Evolutionary conservation across 768 basidiomycete species (phyloP).

Genomic region (Sporobolomyces pararoseus): DNA sequence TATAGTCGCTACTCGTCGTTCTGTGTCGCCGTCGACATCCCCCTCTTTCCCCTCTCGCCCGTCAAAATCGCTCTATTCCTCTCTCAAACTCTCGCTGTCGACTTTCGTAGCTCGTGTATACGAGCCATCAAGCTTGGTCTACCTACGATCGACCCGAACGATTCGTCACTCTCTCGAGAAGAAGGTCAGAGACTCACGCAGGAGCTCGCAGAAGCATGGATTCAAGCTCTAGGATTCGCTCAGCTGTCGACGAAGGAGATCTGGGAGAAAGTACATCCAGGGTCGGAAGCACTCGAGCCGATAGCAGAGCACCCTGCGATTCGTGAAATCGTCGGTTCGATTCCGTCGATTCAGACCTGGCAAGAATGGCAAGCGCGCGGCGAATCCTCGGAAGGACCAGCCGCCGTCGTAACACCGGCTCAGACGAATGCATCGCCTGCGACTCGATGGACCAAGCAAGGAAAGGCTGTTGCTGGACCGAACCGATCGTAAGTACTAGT

Average conservation of each 20-base stretch:
- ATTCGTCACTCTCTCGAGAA: background rate
- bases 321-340: background rate
- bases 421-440: background rate
- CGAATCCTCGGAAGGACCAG: background rate
- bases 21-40: constrained; percentile 16
- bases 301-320: background rate
- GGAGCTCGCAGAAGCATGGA: constrained; percentile 24
- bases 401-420: background rate
- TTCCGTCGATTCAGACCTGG: background rate
- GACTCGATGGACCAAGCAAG: constrained; percentile 24
- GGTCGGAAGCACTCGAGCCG: background rate
- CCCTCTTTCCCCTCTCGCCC: constrained; percentile 20
- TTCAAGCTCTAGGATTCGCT: constrained; percentile 29
- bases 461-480: constrained; percentile 15
- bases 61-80: constrained; percentile 28
- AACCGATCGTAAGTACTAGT: background rate
- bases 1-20: constrained; percentile 20
- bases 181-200: constrained; percentile 20
- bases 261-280: background rate
- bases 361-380: background rate
- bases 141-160: background rate
- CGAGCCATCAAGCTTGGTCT: background rate
- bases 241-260: constrained; percentile 11
- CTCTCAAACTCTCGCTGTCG: constrained; percentile 4
- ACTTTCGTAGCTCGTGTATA: background rate